Base-by-base conservation (phyloP, 495 filamentous ascomycete genomes). In the Penicillium goetzii region DNA sequence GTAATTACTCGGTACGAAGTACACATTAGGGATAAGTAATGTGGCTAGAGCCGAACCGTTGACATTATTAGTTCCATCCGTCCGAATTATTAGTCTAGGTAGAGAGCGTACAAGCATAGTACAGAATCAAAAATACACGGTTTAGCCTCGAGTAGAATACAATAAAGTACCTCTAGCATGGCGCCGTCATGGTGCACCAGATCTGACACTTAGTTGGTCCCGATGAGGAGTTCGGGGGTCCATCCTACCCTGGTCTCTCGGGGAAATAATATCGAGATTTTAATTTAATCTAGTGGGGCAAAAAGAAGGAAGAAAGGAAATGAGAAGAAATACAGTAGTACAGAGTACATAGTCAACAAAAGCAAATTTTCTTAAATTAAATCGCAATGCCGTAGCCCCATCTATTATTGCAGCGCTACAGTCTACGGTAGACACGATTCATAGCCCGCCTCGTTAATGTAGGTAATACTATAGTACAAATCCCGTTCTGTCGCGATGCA, bases 221-320 rank as follows among this genome's bases (percentile, higher is more conserved):
- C 70, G 70, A 72, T 72, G 68, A 67, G 65, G 59, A 66, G 70
- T 68, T 72, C 68, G 65, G 63, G 49, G 57, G 51, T 58, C 66
- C 47, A 62, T 66, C 36, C 60, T 32, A 55, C 52, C 62, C 62
- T 66, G 56, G 53, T 60, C 52, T 19, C 32, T 43, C 49, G 23
- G 15, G 14, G 43, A 54, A 55, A 55, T 55, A 47, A 58, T 49
- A 60, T 57, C 56, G 41, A 65, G 62, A 59, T 68, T 53, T 41
- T 50, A 54, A 58, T 38, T 51, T 38, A 40, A 40, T 53, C 38
- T 41, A 61, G 50, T 49, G 21, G 9, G 21, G 34, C 47, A 53
- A 28, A 60, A 32, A 4, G 21, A 25, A 51, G 50, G 34, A 28
- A 30, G 17, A 45, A 5, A 49, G 10, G 47, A 36, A 21, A 33